Evolutionary conservation across 176 grass and related monocot species (phyloP), one percentile per base, ranked within the genome.

Genomic region (Aegilops tauschii): DNA sequence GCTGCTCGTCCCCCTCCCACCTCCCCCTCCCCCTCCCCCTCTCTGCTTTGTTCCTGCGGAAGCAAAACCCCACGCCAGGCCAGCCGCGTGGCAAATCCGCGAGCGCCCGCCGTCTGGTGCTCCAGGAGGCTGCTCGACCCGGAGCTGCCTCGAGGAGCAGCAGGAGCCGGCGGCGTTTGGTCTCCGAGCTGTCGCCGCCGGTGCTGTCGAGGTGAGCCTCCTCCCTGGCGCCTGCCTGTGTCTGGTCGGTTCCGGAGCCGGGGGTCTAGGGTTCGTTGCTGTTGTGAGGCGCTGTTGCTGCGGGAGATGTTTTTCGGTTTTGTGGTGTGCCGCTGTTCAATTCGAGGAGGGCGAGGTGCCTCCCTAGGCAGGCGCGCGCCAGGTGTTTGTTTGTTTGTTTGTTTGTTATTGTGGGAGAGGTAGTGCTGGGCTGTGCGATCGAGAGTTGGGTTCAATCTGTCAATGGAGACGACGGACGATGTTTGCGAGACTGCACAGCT

Each of bases 121-220:
- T 25, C 23, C 23, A 25, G 23, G 23, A 25, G 23, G 23, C 44
- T 65, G 29, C 65, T 4, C 52, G 36, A 21, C 5, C 40, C 66
- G 20, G 56, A 50, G 36, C 35, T 9, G 73, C 64, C 18, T 11
- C 14, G 40, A 17, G 6, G 12, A 47, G 11, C 0, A 47, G 44
- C 2, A 4, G 18, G 21, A 16, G 14, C 6, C 16, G 37, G 61
- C 16, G 18, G 50, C 31, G 16, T 31, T 21, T 32, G 10, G 32
- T 23, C 66, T 25, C 52, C 35, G 80, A 10, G 37, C 27, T 66
- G 13, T 52, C 32, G 73, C 78, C 4, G 35, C 77, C 21, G 47
- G 62, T 52, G 63, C 63, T 82, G 52, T 62, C 74, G 34, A 91
- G 81, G 89, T 91, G 47, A 87, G 89, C 27, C 21, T 79, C 50